phyloP scores from a whole-genome alignment of 1,284 basidiomycete species.

The Pterula multifida region DNA sequence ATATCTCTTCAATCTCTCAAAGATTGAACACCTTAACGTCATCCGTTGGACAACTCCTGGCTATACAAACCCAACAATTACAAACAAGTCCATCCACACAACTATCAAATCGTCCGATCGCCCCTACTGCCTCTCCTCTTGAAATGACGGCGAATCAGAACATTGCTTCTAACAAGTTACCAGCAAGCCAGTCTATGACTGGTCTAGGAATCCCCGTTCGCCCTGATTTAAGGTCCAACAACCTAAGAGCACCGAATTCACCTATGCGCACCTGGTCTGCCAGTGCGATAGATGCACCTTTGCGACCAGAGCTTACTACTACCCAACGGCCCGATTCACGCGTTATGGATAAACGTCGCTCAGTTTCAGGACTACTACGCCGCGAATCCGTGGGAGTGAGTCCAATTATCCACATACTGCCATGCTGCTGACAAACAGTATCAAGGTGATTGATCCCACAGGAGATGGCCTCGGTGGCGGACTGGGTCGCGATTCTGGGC shows the following conservation, averaged over 20 bases:
- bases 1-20: constrained; percentile 68
- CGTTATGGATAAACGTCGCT: constrained; percentile 57
- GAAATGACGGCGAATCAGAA: constrained; percentile 40
- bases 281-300: constrained; percentile 60
- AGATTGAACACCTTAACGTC: constrained; percentile 73
- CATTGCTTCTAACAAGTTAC: constrained; percentile 23
- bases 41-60: constrained; percentile 77
- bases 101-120: constrained; percentile 28
- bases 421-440: constrained; percentile 31
- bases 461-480: constrained; percentile 40
- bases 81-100: constrained; percentile 14
- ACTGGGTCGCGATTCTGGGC: constrained; percentile 59
- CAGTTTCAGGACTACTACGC: constrained; percentile 52
- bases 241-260: constrained; percentile 48
- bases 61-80: constrained; percentile 57
- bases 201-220: constrained; percentile 50
- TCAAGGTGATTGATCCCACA: constrained; percentile 15
- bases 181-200: constrained; percentile 27
- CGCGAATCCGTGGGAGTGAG: constrained; percentile 67
- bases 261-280: constrained; percentile 75
- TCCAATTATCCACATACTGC: constrained; percentile 7
- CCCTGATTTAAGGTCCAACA: constrained; percentile 41
- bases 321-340: constrained; percentile 12
- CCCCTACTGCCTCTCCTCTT: constrained; percentile 30
- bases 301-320: constrained; percentile 31